A percentile compares a stretch with the other conserved stretches of the same genome.
phyloP scores from a whole-genome alignment of 345 rosid species.

The Orychophragmus violaceus region DNA sequence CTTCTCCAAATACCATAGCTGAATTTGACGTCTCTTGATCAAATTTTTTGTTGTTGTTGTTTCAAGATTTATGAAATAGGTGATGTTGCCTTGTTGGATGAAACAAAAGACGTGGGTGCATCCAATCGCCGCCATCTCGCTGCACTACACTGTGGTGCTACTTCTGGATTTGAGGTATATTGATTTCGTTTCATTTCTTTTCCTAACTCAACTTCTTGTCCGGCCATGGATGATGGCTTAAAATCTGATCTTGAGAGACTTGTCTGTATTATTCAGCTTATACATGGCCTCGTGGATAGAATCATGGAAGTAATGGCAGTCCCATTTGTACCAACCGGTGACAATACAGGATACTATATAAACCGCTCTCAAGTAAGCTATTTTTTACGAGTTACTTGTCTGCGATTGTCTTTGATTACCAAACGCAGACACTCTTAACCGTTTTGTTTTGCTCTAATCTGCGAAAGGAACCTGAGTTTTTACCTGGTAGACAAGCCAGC shows the following conservation, averaged over 20 bases:
- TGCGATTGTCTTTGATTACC: not conserved
- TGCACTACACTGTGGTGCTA: slow-evolving; percentile 82
- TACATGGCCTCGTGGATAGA: slow-evolving; percentile 86
- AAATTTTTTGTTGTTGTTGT: not conserved
- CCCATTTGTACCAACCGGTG: slow-evolving; percentile 52
- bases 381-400: not conserved
- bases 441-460: not conserved
- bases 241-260: not conserved
- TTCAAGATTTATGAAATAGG: slow-evolving; percentile 81
- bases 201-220: not conserved
- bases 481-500: slow-evolving; percentile 77
- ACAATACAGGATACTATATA: slow-evolving; percentile 57
- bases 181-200: not conserved
- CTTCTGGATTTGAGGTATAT: slow-evolving; percentile 93
- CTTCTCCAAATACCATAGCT: not conserved
- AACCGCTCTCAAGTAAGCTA: slow-evolving; percentile 56
- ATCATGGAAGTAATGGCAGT: slow-evolving; percentile 80
- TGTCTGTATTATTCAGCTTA: slow-evolving; percentile 42
- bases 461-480: slow-evolving; percentile 74
- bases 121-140: slow-evolving; percentile 59
- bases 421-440: not conserved
- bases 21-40: not conserved
- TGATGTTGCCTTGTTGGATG: slow-evolving; percentile 59
- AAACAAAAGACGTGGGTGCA: slow-evolving; percentile 75
- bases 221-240: not conserved